Evolutionary conservation across 2,329 filamentous ascomycete species (phyloP).

Genomic region (Sclerotinia nivalis): DNA sequence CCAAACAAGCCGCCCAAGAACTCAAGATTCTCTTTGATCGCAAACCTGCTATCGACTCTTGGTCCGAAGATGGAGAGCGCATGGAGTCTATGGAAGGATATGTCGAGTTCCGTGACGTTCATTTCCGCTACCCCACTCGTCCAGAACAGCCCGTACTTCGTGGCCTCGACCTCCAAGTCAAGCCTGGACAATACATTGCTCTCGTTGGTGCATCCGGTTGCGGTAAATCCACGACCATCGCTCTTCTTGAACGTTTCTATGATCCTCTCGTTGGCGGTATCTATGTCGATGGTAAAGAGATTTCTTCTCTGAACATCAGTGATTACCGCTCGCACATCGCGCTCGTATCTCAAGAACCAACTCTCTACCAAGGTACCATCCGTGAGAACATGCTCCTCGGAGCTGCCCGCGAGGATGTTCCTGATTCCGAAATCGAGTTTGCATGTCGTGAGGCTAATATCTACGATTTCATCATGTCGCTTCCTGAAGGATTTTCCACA

Average conservation of each 20-base stretch:
- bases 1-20: slow-evolving; percentile 76
- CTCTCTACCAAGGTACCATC: slow-evolving; percentile 89
- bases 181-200: slow-evolving; percentile 80
- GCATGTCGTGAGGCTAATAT: slow-evolving; percentile 91
- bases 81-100: slow-evolving; percentile 68
- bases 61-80: slow-evolving; percentile 67
- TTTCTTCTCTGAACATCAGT: slow-evolving; percentile 78
- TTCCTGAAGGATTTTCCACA: slow-evolving; percentile 84
- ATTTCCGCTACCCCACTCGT: slow-evolving; percentile 91
- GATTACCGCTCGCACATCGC: slow-evolving; percentile 82
- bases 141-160: slow-evolving; percentile 90
- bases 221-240: slow-evolving; percentile 92
- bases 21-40: slow-evolving; percentile 84
- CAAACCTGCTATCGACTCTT: slow-evolving; percentile 77
- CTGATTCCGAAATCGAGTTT: slow-evolving; percentile 71
- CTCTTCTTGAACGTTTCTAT: slow-evolving; percentile 91
- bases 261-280: slow-evolving; percentile 80
- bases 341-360: slow-evolving; percentile 91
- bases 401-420: slow-evolving; percentile 62
- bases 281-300: slow-evolving; percentile 79
- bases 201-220: slow-evolving; percentile 93
- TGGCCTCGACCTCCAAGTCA: slow-evolving; percentile 72
- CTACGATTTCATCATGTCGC: slow-evolving; percentile 84
- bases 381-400: slow-evolving; percentile 87
- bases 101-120: slow-evolving; percentile 88